Conservation (phyloP, 192 early-diverging fungal species). For the Pilaira anomala region DNA sequence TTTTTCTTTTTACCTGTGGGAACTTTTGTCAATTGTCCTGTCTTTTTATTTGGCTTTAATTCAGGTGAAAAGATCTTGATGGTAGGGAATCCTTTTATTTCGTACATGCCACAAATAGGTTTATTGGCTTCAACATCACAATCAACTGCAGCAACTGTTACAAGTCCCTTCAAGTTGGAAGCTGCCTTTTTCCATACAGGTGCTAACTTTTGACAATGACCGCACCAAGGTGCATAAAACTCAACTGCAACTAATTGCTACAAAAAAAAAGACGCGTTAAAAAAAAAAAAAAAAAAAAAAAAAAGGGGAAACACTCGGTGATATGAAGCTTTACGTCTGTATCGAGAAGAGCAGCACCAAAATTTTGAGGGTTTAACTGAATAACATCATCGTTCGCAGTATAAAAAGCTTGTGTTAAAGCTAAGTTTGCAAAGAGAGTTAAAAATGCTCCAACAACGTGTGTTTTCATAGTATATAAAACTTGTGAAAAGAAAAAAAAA, state of each 20-base stretch:
- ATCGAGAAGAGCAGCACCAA: conserved; percentile 63
- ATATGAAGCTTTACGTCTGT: conserved; percentile 48
- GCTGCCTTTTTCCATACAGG: conserved; percentile 92
- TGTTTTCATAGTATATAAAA: too few species aligned
- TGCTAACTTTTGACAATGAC: conserved; percentile 85
- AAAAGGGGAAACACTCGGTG: not conserved
- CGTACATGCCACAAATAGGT: conserved; percentile 71
- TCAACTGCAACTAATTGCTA: conserved; percentile 82
- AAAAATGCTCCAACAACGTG: too few species aligned
- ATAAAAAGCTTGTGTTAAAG: conserved; percentile 46
- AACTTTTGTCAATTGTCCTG: conserved; percentile 30
- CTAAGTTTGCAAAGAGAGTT: too few species aligned
- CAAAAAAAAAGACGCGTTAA: not conserved
- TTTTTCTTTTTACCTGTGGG: conserved; percentile 37
- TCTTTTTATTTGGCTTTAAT: conserved; percentile 36
- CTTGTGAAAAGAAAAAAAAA: too few species aligned
- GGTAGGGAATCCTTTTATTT: conserved; percentile 85
- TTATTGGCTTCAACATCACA: conserved; percentile 85
- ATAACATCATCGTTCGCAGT: conserved; percentile 47
- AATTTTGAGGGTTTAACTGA: conserved; percentile 54
- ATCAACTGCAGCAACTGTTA: conserved; percentile 84
- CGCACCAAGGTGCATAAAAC: conserved; percentile 97
- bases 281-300: not conserved
- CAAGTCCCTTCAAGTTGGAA: conserved; percentile 76
- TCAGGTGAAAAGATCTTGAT: conserved; percentile 72